Conservation (phyloP, 345 rosid genomes). For the Angophora floribunda region DNA sequence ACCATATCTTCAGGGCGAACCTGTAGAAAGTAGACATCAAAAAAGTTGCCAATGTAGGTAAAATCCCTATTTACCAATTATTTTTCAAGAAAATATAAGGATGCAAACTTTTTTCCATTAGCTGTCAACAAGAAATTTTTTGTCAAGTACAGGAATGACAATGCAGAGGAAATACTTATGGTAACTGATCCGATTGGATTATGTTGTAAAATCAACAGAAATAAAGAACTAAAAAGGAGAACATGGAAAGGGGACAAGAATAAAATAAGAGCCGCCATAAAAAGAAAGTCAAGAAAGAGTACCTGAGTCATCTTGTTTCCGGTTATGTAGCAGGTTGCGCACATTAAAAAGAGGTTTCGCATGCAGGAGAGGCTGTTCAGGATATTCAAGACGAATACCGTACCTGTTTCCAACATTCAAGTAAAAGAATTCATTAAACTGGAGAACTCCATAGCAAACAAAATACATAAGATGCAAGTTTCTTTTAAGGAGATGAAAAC, state of each 20-base stretch:
- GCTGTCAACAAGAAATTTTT: neutral
- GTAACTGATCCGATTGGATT: neutral
- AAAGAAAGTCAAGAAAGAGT: conserved; percentile 5
- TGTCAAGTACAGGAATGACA: neutral
- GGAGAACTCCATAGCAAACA: neutral
- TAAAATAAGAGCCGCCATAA: neutral
- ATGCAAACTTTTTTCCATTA: neutral
- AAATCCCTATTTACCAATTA: neutral
- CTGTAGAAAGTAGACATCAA: neutral
- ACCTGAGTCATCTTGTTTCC: conserved; percentile 55
- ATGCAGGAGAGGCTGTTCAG: conserved; percentile 61
- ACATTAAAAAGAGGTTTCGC: conserved; percentile 62
- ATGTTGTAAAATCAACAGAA: neutral
- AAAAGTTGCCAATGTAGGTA: neutral
- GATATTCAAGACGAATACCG: conserved; percentile 47
- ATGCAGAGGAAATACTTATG: neutral
- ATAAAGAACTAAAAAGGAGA: neutral
- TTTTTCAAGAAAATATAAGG: neutral
- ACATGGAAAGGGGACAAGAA: neutral
- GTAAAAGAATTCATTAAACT: neutral
- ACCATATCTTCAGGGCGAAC: neutral
- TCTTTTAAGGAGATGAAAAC: neutral
- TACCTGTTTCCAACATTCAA: conserved; percentile 29
- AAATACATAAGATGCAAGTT: neutral
- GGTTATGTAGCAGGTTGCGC: conserved; percentile 76